These are phyloP conservation scores for Ascochyta fabae DNA, from an alignment of 2,329 filamentous ascomycete genomes.

Conservation along the genomic window DNA sequence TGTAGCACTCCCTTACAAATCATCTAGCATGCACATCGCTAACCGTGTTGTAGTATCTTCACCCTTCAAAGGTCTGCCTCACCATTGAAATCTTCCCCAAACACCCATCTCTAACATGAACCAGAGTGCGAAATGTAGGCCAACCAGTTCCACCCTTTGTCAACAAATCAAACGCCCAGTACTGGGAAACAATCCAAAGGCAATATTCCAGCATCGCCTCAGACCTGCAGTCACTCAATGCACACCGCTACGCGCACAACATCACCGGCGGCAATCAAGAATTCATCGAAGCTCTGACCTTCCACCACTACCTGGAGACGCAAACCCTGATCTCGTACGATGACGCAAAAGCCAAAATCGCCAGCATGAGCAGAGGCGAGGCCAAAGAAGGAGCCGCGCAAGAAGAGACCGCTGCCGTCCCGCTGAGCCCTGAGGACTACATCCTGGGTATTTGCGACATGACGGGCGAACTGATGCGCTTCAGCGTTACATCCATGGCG, in stretches of 20 bases:
- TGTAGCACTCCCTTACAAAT: slow-evolving; percentile 60
- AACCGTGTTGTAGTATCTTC: slow-evolving; percentile 68
- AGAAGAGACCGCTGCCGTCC: slow-evolving; percentile 53
- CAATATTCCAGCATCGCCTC: slow-evolving; percentile 71
- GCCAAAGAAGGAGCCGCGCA: background rate
- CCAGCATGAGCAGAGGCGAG: slow-evolving; percentile 37
- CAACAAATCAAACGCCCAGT: slow-evolving; percentile 71
- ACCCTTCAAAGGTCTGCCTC: slow-evolving; percentile 72
- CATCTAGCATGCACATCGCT: slow-evolving; percentile 10
- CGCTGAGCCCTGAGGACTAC: slow-evolving; percentile 82
- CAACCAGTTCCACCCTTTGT: slow-evolving; percentile 71
- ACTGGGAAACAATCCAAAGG: slow-evolving; percentile 72
- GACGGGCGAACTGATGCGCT: slow-evolving; percentile 95
- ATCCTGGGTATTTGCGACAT: slow-evolving; percentile 91
- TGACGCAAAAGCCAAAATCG: slow-evolving; percentile 58
- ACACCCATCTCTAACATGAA: slow-evolving; percentile 14
- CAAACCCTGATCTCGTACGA: slow-evolving; percentile 75
- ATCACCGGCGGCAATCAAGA: slow-evolving; percentile 87
- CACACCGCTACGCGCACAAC: slow-evolving; percentile 79
- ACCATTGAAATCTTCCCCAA: background rate
- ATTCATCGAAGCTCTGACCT: slow-evolving; percentile 89
- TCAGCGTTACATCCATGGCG: slow-evolving; percentile 87
- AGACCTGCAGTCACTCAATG: slow-evolving; percentile 80
- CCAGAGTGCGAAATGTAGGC: slow-evolving; percentile 68
- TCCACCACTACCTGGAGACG: slow-evolving; percentile 82